Evolutionary conservation across 106 monocot species (phyloP), one percentile per base, ranked within the genome.

Genomic region (Agapanthus africanus): DNA sequence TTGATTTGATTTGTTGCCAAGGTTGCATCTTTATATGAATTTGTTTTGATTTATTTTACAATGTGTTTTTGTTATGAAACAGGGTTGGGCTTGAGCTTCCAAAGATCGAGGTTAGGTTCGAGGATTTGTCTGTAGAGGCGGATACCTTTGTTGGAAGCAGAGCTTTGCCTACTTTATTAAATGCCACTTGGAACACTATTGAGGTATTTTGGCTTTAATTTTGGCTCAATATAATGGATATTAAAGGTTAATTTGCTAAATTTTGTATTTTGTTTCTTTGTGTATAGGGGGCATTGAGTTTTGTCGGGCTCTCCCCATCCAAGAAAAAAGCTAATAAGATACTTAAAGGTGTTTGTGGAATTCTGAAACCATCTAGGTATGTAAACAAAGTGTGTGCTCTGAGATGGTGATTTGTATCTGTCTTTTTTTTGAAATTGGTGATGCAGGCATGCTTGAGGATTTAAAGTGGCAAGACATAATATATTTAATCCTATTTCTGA

Each of bases 351-450:
- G 85, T 91, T 2, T 83, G 79, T 71, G 91, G 95, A 50, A 76
- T 88, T 4, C 54, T 94, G 40, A 90, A 79, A 73, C 90, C 94
- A 28, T 87, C 90, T 49, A 94, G 90, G 90, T 94, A 28, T 28
- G 14, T 41, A 19, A 35, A 61, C 19, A 0, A 61, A 35, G 31
- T 33, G 1, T 34, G 16, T 35, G 19, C 35, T 18, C 16, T 34
- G 32, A 32, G 19, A 21, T 36, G 19, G 18, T 35, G 35, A 35
- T 5, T 56, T 28, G 0, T 56, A 11, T 30, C 6, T n/a, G n/a
- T n/a, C 8, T 56, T 56, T 56, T 7, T 25, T n/a, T n/a, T n/a
- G n/a, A n/a, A 56, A 30, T 30, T 28, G 0, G 10, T 7, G 3
- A 11, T 56, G 8, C 27, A 7, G 56, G 16, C 13, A 56, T 11